phyloP scores from a whole-genome alignment of 495 filamentous ascomycete genomes.

The Lasiosphaeriaceae sp. region DNA sequence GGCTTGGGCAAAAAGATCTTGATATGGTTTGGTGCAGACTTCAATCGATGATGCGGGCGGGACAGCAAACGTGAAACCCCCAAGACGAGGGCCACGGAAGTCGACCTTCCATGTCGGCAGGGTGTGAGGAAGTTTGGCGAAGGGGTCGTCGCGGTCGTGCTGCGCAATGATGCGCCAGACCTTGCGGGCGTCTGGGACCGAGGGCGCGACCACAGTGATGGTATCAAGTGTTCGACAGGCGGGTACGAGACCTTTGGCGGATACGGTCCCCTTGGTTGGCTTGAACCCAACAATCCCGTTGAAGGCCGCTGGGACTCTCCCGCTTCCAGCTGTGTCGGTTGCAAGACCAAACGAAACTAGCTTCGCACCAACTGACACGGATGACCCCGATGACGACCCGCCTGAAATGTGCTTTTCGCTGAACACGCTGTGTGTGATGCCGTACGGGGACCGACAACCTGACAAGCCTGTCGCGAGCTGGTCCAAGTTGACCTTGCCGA shows the following conservation, averaged over 20 bases:
- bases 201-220: slow-evolving; percentile 53
- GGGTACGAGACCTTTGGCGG: slow-evolving; percentile 53
- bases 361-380: slow-evolving; percentile 52
- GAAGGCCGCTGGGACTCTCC: slow-evolving; percentile 58
- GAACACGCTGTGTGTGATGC: slow-evolving; percentile 51
- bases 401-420: slow-evolving; percentile 47
- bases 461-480: slow-evolving; percentile 63
- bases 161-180: slow-evolving; percentile 54
- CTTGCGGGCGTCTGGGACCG: slow-evolving; percentile 47
- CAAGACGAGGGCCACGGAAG: slow-evolving; percentile 41
- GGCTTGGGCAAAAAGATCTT: slow-evolving; percentile 41
- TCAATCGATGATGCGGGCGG: slow-evolving; percentile 45
- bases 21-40: slow-evolving; percentile 43
- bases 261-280: slow-evolving; percentile 61
- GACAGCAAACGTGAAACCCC: slow-evolving; percentile 51
- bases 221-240: slow-evolving; percentile 62
- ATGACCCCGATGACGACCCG: slow-evolving; percentile 59
- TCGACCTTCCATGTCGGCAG: slow-evolving; percentile 46
- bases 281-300: slow-evolving; percentile 67
- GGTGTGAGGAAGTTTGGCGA: slow-evolving; percentile 45
- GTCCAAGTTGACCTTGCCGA: slow-evolving; percentile 67
- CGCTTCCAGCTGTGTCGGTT: slow-evolving; percentile 65
- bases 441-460: slow-evolving; percentile 61
- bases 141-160: slow-evolving; percentile 52
- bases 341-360: slow-evolving; percentile 61